Percentiles rank a stretch among this genome's conserved stretches.
These are phyloP conservation scores for Gypsophila paniculata DNA, from an alignment of 179 eudicot genomes.

Conservation along the genomic window DNA sequence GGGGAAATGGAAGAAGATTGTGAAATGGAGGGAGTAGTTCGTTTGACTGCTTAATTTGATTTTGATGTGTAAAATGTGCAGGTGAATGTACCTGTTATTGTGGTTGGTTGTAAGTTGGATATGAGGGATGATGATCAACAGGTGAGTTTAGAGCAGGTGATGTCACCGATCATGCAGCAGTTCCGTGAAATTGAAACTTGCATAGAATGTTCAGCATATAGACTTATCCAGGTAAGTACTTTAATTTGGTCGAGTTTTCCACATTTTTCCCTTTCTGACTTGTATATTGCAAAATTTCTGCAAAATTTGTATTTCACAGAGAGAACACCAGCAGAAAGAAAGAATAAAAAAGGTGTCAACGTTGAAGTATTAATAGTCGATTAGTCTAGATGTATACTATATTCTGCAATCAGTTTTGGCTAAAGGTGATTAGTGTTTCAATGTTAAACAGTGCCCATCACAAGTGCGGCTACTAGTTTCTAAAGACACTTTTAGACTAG, in stretches of 20 bases:
- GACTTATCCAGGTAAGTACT: constrained; percentile 60
- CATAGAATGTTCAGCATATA: constrained; percentile 80
- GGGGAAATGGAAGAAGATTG: too few relatives aligned
- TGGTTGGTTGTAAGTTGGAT: constrained; percentile 92
- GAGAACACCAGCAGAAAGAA: background rate
- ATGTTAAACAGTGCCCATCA: too few relatives aligned
- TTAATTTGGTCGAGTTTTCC: background rate
- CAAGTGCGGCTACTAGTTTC: background rate
- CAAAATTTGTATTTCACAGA: background rate
- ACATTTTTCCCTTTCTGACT: background rate
- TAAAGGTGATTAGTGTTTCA: background rate
- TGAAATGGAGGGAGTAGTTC: background rate
- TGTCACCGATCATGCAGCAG: constrained; percentile 90
- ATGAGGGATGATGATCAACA: constrained; percentile 67
- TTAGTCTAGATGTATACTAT: background rate
- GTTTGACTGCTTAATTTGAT: background rate
- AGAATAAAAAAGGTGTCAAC: background rate
- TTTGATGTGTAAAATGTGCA: constrained; percentile 25
- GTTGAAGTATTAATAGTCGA: background rate
- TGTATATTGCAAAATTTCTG: background rate
- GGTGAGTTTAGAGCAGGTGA: constrained; percentile 72
- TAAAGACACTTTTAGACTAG: background rate
- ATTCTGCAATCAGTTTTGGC: background rate
- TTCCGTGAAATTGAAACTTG: constrained; percentile 94
- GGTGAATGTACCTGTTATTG: constrained; percentile 87